Base-by-base conservation (phyloP, 2,329 filamentous ascomycete species). In the Fusarium redolens region DNA sequence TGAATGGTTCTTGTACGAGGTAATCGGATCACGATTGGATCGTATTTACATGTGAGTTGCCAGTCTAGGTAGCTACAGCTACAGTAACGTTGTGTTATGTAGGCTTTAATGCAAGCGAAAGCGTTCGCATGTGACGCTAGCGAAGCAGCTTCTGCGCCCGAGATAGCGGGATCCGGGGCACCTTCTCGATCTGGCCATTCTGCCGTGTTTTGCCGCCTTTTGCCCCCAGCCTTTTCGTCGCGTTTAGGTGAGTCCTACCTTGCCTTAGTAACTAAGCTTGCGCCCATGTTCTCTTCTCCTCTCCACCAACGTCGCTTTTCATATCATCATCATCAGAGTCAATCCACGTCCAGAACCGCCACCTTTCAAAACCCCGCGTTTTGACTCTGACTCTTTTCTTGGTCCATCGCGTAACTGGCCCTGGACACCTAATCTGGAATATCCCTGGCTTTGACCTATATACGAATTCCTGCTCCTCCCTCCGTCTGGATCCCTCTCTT, bases 181-280 rank as follows among this genome's bases (percentile, higher is more conserved):
- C 60, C 67, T 78, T 66, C 76, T 77, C 61, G 54, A 77, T 76
- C 57, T 48, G 68, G 67, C 52, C 35, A 52, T 79, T 79, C 73
- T 79, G 78, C 78, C 78, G 58, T 61, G n/a, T n/a, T 33, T 73
- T 64, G 52, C 78, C 78, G 78, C 72, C 77, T 73, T 54, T 43
- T 54, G 45, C 52, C 71, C 75, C 74, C 75, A 78, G 70, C 76
- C 74, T 73, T 77, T 77, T 64, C 35, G 69, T 78, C 74, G 77
- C 77, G 78, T 76, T 63, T 40, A 65, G 55, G 55, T 33, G 40
- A 65, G 33, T 40, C 58, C 50, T 54, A 33, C n/a, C 41, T 44
- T 44, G 14, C 20, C 14, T 31, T 52, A 38, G 50, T 38, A 38
- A 38, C 31, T 51, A 51, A 61, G 59, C 58, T 65, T 68, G 73